Conservation (phyloP, 306 rosid genomes). For the Urtica urens region DNA sequence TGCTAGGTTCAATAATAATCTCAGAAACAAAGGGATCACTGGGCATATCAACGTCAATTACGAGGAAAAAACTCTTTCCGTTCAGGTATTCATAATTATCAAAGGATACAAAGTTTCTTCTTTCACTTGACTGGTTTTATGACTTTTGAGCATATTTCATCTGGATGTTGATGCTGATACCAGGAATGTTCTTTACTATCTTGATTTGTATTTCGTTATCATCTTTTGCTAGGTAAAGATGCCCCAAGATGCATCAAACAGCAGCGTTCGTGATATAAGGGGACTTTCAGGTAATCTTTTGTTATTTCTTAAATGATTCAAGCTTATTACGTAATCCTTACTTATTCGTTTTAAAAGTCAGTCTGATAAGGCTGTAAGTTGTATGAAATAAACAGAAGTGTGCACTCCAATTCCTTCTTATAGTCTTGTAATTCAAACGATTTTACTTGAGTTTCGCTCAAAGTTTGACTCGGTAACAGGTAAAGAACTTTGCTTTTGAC, state of each 20-base stretch:
- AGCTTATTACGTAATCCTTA: too few species aligned
- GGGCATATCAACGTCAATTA: conserved; percentile 57
- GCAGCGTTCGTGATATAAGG: conserved; percentile 60
- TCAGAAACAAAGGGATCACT: conserved; percentile 78
- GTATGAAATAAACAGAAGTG: too few species aligned
- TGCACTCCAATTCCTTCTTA: too few species aligned
- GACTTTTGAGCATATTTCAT: too few species aligned
- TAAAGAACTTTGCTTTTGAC: too few species aligned
- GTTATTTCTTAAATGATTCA: too few species aligned
- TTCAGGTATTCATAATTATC: conserved; percentile 51
- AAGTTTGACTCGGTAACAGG: too few species aligned
- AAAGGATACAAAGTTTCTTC: background rate
- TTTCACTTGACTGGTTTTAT: too few species aligned
- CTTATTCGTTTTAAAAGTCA: too few species aligned
- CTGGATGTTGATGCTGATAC: background rate
- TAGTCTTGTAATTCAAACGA: too few species aligned
- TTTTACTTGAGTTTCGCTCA: too few species aligned
- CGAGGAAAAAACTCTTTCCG: conserved; percentile 56
- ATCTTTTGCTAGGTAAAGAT: conserved; percentile 52
- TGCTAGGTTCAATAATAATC: conserved; percentile 64
- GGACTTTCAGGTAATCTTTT: conserved; percentile 85
- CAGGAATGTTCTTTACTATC: background rate
- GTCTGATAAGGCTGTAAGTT: too few species aligned
- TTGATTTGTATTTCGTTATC: background rate
- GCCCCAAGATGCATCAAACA: conserved; percentile 92